A percentile compares a stretch with the other conserved stretches of the same genome.
phyloP scores from a whole-genome alignment of 306 rosid species.

The Clitoria ternatea region DNA sequence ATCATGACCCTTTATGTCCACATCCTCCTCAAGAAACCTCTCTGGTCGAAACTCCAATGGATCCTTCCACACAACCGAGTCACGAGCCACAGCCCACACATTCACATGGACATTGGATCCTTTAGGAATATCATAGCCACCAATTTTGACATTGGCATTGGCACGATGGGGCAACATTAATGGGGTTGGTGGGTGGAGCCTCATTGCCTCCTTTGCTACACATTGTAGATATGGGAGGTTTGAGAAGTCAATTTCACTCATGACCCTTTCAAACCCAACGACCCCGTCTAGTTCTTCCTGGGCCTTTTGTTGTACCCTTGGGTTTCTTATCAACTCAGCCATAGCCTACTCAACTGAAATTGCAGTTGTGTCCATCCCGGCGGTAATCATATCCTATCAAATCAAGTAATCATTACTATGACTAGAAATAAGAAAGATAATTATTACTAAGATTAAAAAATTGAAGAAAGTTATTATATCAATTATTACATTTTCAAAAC shows the following conservation, averaged over 20 bases:
- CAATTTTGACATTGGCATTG: slow-evolving; percentile 63
- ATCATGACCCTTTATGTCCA: slow-evolving; percentile 92
- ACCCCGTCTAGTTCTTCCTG: slow-evolving; percentile 74
- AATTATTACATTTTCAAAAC: no score
- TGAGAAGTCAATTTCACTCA: slow-evolving; percentile 61
- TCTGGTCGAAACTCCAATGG: slow-evolving; percentile 76
- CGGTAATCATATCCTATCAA: slow-evolving; percentile 80
- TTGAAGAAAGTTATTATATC: no score
- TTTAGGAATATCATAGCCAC: slow-evolving; percentile 82
- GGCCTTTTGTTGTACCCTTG: slow-evolving; percentile 77
- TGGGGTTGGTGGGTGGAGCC: slow-evolving; percentile 95
- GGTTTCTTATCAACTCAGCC: slow-evolving; percentile 76
- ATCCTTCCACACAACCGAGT: slow-evolving; percentile 64
- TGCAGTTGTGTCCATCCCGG: slow-evolving; percentile 82
- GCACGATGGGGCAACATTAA: slow-evolving; percentile 89
- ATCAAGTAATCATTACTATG: no score
- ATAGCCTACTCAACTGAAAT: slow-evolving; percentile 84
- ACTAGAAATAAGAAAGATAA: no score
- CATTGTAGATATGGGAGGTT: slow-evolving; percentile 71
- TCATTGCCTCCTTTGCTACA: slow-evolving; percentile 67
- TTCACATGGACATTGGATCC: slow-evolving; percentile 83
- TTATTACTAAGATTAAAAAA: no score
- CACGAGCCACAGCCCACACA: slow-evolving; percentile 85
- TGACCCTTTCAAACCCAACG: slow-evolving; percentile 60
- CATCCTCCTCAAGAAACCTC: slow-evolving; percentile 79